phyloP scores from a whole-genome alignment of 1,284 basidiomycete species.

The Ustilago trichophora region DNA sequence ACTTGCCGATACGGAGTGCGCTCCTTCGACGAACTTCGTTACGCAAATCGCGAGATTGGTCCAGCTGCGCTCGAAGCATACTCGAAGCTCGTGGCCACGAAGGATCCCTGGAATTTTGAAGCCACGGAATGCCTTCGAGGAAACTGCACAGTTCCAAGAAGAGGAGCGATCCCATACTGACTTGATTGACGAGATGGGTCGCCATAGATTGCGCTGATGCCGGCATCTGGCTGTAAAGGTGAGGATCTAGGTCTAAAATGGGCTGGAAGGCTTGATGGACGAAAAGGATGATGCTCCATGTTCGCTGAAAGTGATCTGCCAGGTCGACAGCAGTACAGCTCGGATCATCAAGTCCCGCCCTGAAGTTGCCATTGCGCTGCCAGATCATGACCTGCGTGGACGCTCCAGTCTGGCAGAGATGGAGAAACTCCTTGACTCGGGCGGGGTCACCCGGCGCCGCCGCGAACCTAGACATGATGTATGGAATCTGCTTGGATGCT shows the following conservation, averaged over 20 bases:
- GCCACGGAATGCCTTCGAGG: slow-evolving; percentile 35
- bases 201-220: slow-evolving; percentile 39
- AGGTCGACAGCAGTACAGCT: slow-evolving; percentile 13
- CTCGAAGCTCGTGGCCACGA: slow-evolving; percentile 29
- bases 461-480: slow-evolving; percentile 8
- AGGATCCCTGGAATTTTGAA: slow-evolving; percentile 25
- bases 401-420: slow-evolving; percentile 22
- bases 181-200: slow-evolving; percentile 20
- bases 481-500: slow-evolving; percentile 23
- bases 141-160: slow-evolving; percentile 40
- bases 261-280: slow-evolving; percentile 31
- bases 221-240: slow-evolving; percentile 24
- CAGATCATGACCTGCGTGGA: slow-evolving; percentile 40
- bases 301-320: slow-evolving; percentile 18
- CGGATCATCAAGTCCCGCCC: slow-evolving; percentile 13
- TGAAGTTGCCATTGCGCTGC: slow-evolving; percentile 39
- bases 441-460: slow-evolving; percentile 22
- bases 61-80: slow-evolving; percentile 20
- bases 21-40: slow-evolving; percentile 23
- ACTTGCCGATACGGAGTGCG: slow-evolving; percentile 30
- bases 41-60: slow-evolving; percentile 25
- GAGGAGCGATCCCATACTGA: slow-evolving; percentile 27
- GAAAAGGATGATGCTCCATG: slow-evolving; percentile 27
- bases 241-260: slow-evolving; percentile 19
- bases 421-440: slow-evolving; percentile 37